Evolutionary conservation across 129 eudicot species (phyloP).

Genomic region (Smallanthus sonchifolius): DNA sequence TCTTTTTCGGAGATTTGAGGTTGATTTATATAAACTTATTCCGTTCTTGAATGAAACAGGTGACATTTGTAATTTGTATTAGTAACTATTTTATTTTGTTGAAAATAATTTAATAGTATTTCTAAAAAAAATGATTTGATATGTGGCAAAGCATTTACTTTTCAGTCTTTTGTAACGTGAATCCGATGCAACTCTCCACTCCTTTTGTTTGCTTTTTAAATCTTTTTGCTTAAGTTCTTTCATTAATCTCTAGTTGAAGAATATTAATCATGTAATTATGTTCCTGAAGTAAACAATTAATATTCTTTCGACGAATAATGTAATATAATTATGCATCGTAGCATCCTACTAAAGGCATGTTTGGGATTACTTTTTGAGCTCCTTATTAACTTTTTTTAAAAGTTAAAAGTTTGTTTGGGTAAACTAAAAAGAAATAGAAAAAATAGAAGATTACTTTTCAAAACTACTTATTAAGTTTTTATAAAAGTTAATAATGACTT

Average conservation of each 20-base stretch:
- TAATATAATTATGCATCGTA: not conserved
- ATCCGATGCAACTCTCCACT: conserved; percentile 28
- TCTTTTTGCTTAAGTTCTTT: not conserved
- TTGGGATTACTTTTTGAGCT: too few relatives aligned
- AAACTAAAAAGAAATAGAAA: too few relatives aligned
- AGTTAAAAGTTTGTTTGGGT: too few relatives aligned
- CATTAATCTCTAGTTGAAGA: conserved; percentile 1
- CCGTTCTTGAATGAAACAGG: not conserved
- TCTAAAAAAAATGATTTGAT: not conserved
- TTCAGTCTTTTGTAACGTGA: conserved; percentile 21
- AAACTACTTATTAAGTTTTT: too few relatives aligned
- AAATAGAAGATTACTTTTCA: too few relatives aligned
- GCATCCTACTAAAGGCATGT: not conserved
- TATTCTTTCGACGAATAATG: not conserved
- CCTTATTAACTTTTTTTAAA: too few relatives aligned
- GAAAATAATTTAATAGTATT: not conserved
- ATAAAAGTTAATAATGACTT: too few relatives aligned
- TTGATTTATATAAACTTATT: not conserved
- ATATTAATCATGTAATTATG: conserved; percentile 7
- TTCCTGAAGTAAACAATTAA: not conserved
- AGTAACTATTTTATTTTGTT: not conserved
- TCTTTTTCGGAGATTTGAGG: conserved; percentile 68
- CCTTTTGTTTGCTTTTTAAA: conserved; percentile 18
- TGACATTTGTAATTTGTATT: conserved; percentile 11
- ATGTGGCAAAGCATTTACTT: conserved; percentile 24